Percentiles rank a stretch among this genome's conserved stretches.
These are phyloP conservation scores for Plasmopara muralis DNA, from an alignment of 352 stramenopile species.

Conservation along the genomic window DNA sequence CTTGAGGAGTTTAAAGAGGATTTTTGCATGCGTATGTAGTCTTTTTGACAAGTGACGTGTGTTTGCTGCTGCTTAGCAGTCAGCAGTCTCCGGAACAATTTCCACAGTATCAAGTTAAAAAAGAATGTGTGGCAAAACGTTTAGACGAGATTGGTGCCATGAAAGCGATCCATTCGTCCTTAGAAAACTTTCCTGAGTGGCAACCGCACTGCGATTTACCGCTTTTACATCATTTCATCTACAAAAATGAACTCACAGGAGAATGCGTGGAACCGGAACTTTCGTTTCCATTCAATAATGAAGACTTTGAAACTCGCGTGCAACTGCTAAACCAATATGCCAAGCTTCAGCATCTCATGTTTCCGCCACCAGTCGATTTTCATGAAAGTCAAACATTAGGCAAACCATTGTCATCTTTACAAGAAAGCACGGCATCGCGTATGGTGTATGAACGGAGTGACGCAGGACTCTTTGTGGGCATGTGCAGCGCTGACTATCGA, in stretches of 20 bases:
- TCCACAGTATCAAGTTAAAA: constrained; percentile 62
- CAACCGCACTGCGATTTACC: constrained; percentile 47
- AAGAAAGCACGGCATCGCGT: constrained; percentile 30
- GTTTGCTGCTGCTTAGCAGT: constrained; percentile 58
- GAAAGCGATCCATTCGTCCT: constrained; percentile 30
- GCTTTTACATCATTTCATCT: constrained; percentile 58
- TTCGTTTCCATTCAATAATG: constrained; percentile 38
- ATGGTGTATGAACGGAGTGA: constrained; percentile 47
- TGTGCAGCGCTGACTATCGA: constrained; percentile 47
- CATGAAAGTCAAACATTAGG: constrained; percentile 43
- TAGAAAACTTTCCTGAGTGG: constrained; percentile 32
- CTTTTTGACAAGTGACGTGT: constrained; percentile 53
- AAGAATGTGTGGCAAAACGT: constrained; percentile 32
- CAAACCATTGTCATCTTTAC: constrained; percentile 30
- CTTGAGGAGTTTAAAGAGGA: constrained; percentile 24
- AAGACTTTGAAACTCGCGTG: constrained; percentile 26
- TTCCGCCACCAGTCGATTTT: constrained; percentile 13
- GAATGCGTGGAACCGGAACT: constrained; percentile 43
- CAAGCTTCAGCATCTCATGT: constrained; percentile 50
- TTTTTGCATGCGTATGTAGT: constrained; percentile 71
- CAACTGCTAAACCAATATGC: constrained; percentile 49
- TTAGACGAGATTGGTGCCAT: constrained; percentile 35
- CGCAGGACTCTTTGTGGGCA: constrained; percentile 40
- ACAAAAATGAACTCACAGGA: constrained; percentile 61
- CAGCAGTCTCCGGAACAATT: constrained; percentile 63